Percentiles rank a stretch among this genome's conserved stretches.
These are phyloP conservation scores for Hamamelis virginiana DNA, from an alignment of 164 flowering plant genomes.

Conservation along the genomic window DNA sequence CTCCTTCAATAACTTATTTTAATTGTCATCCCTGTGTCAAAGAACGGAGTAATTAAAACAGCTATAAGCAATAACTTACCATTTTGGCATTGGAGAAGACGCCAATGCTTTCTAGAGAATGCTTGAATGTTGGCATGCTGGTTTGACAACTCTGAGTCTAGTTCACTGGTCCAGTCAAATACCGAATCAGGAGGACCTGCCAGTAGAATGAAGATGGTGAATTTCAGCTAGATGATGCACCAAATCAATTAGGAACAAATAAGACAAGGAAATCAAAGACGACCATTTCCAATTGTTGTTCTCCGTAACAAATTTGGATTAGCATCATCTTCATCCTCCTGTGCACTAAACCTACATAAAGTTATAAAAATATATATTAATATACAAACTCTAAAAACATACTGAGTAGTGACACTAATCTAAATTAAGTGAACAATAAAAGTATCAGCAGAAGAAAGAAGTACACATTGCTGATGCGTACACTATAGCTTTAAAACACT, in stretches of 20 bases:
- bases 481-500: too few relatives aligned
- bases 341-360: slow-evolving; percentile 73
- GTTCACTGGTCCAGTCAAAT: slow-evolving; percentile 84
- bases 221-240: slow-evolving; percentile 4
- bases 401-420: neutral
- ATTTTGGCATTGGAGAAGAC: slow-evolving; percentile 97
- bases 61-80: slow-evolving; percentile 33
- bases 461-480: too few relatives aligned
- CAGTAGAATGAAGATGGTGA: slow-evolving; percentile 12
- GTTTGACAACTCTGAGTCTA: slow-evolving; percentile 70
- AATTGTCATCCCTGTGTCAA: slow-evolving; percentile 2
- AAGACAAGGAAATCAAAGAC: slow-evolving; percentile 7
- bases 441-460: too few relatives aligned
- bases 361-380: neutral
- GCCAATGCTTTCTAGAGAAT: slow-evolving; percentile 93
- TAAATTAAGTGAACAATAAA: neutral
- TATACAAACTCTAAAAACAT: neutral
- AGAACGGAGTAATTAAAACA: neutral
- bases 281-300: slow-evolving; percentile 98
- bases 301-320: slow-evolving; percentile 59
- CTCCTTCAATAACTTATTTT: neutral
- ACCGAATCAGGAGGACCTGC: slow-evolving; percentile 96
- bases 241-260: neutral
- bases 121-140: slow-evolving; percentile 70
- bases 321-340: slow-evolving; percentile 84